phyloP scores from a whole-genome alignment of 139 green algal genomes.

The Chlamydomonas urium region DNA sequence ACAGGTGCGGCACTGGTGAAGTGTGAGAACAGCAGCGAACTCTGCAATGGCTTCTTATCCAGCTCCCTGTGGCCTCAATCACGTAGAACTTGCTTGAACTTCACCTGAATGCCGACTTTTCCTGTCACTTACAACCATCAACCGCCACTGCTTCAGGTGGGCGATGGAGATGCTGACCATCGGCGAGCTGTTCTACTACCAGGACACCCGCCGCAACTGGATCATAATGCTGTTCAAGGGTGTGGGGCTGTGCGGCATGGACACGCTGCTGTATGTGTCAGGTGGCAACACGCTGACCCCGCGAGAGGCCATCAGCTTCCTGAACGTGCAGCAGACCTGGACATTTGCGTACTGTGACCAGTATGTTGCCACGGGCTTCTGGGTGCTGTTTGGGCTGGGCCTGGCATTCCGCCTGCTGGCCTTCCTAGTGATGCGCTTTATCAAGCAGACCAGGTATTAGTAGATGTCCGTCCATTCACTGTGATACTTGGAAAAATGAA shows the following conservation, averaged over 20 bases:
- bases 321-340: constrained; percentile 23
- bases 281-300: constrained; percentile 7
- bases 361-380: constrained; percentile 10
- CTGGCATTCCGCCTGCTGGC: constrained; percentile 24
- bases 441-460: not conserved
- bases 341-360: constrained; percentile 18
- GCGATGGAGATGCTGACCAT: constrained; percentile 34
- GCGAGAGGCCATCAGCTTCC: constrained; percentile 32
- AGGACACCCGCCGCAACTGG: constrained; percentile 39
- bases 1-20: no score
- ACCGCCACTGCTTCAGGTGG: constrained; percentile 34
- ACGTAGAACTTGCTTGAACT: no score
- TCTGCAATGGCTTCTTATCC: no score
- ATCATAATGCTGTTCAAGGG: constrained; percentile 34
- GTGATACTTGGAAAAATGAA: no score
- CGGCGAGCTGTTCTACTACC: constrained; percentile 28
- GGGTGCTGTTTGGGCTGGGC: constrained; percentile 15
- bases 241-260: constrained; percentile 35
- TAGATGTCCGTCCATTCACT: no score
- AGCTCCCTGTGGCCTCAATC: no score
- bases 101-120: no score
- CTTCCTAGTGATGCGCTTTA: constrained; percentile 14
- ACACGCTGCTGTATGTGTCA: constrained; percentile 18
- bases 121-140: no score
- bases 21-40: no score